These are phyloP conservation scores for Acanthamoeba castellanii DNA, from an alignment of 208 protist species.

Conservation along the genomic window DNA sequence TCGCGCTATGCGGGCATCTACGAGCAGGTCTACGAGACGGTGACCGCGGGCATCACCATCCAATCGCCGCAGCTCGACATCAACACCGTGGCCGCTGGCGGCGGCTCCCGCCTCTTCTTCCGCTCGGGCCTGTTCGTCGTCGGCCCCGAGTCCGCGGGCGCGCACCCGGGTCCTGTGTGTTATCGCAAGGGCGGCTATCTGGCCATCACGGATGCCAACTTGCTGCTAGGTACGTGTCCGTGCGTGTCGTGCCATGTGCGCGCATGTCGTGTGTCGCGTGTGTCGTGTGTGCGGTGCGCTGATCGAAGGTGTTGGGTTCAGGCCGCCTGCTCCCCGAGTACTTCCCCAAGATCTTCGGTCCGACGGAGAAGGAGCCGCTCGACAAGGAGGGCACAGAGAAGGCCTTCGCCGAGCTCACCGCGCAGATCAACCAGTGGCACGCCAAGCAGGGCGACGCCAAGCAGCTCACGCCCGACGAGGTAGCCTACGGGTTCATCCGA, in stretches of 20 bases:
- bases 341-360: slow-evolving; percentile 97
- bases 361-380: slow-evolving; percentile 88
- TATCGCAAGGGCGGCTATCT: slow-evolving; percentile 95
- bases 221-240: slow-evolving; percentile 90
- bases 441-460: slow-evolving; percentile 75
- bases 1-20: slow-evolving; percentile 91
- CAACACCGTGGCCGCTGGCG: slow-evolving; percentile 97
- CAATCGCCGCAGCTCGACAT: slow-evolving; percentile 96
- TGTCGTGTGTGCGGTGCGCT: not conserved
- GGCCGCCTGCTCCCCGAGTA: slow-evolving; percentile 91
- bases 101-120: slow-evolving; percentile 94
- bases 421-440: slow-evolving; percentile 86
- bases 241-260: not conserved
- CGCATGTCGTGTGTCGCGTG: not conserved
- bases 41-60: slow-evolving; percentile 92
- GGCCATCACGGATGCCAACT: slow-evolving; percentile 96
- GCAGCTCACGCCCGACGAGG: slow-evolving; percentile 22
- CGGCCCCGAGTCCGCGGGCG: slow-evolving; percentile 92
- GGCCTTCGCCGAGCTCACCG: slow-evolving; percentile 90
- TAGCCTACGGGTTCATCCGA: slow-evolving; percentile 93
- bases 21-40: slow-evolving; percentile 94
- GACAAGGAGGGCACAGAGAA: slow-evolving; percentile 85
- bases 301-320: not conserved
- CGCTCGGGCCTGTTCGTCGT: slow-evolving; percentile 93
- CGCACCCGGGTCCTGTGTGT: slow-evolving; percentile 94